Base-by-base conservation (phyloP, 225 moss, liverwort and hornwort genomes). In the Pleurozium schreberi region DNA sequence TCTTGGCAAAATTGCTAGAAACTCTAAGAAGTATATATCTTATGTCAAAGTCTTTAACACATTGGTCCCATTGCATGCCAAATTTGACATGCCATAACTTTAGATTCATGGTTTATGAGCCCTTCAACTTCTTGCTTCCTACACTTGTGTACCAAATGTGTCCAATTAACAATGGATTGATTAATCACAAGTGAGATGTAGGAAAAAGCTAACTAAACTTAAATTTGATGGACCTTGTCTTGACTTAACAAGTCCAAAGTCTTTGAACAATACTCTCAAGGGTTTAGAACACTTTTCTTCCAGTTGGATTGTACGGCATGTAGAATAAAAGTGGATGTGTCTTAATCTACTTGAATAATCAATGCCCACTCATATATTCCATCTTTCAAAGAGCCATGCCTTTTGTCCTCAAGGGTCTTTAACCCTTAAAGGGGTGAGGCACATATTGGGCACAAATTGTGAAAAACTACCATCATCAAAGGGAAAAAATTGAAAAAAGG, bases 221-320 rank as follows among this genome's bases (percentile, higher is more conserved):
- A 45, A 6, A 45, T 30, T 73, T 73, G 30, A 8, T 0, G 3
- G 3, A 3, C 71, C 27, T 65, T 18, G 34, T 62, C 8, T 64
- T 64, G 6, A 64, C 16, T 8, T 64, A 15, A 28, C 28, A 61
- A 6, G 15, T 15, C 14, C 14, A 63, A 63, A 34, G 65, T 34
- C 34, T 34, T 14, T 42, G 25, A 73, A 71, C 9, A 43, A 45
- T 30, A 18, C 16, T 43, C 30, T 3, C 2, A 71, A 9, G 71
- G 27, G 4, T 71, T 43, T 27, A 7, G 5, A 17, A 47, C 10
- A 30, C 11, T 47, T 74, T 74, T 30, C 18, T 47, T 31, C 11
- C 0, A 47, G 5, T 31, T 47, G 30, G 6, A 3, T 3, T 19
- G 7, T 31, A 6, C 7, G n/a, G n/a, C n/a, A n/a, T n/a, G n/a